Conservation (phyloP, 1,284 basidiomycete species). For the Fomitopsis palustris region DNA sequence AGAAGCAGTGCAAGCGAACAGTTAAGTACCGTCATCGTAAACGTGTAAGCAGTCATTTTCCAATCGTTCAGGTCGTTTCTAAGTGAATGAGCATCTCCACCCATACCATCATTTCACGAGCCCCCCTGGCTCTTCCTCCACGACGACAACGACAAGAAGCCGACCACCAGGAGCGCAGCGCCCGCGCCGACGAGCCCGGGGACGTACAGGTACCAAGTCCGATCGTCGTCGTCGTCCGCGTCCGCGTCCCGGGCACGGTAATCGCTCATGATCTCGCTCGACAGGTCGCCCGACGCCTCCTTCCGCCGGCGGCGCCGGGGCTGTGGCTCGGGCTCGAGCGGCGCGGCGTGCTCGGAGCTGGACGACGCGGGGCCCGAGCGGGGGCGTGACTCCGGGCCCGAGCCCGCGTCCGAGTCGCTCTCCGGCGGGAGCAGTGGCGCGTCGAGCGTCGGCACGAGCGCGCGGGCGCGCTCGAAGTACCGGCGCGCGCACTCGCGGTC, state of each 20-base stretch:
- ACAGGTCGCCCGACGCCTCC: conserved; percentile 13
- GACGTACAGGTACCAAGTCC: conserved; percentile 73
- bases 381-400: conserved; percentile 17
- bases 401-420: conserved; percentile 47
- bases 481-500: conserved; percentile 64
- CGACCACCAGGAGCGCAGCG: conserved; percentile 72
- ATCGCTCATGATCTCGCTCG: conserved; percentile 25
- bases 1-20: not conserved
- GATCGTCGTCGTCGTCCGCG: conserved; percentile 55
- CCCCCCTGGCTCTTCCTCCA: conserved; percentile 52
- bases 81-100: not conserved
- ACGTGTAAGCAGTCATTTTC: not conserved
- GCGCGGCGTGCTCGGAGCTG: conserved; percentile 20
- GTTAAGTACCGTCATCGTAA: not conserved
- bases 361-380: conserved; percentile 2
- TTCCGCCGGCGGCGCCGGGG: conserved; percentile 25
- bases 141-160: conserved; percentile 72
- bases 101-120: not conserved
- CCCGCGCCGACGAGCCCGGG: conserved; percentile 76
- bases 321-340: conserved; percentile 36
- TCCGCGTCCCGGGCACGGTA: conserved; percentile 15
- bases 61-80: not conserved
- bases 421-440: conserved; percentile 60
- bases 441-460: conserved; percentile 56
- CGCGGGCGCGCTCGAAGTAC: conserved; percentile 66